Base-by-base conservation (phyloP, 441 rosid species). In the Theobroma grandiflorum region DNA sequence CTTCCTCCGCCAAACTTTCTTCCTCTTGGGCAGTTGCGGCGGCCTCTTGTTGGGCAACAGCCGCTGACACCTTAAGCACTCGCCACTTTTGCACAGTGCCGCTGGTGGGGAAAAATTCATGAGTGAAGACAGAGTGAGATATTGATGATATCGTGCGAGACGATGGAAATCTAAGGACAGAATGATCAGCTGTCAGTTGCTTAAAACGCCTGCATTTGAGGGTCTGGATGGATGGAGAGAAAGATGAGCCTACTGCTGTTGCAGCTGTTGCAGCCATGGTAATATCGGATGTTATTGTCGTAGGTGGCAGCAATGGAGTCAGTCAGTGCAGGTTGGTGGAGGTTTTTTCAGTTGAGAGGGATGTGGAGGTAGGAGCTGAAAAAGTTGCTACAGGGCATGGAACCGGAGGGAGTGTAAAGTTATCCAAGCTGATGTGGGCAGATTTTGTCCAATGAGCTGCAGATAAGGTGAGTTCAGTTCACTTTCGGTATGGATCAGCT, bases 1-100 rank as follows among this genome's bases (percentile, higher is more conserved):
- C 80, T 15, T 58, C 86, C n/a, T 71, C 84, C 65, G 43, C 84
- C 79, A 59, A 55, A 0, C 43, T 82, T 2, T 84, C 87, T 31
- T 75, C 84, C 15, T 58, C 83, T 22, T 42, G 76, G 76, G 76
- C 33, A 0, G 75, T 72, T 72, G 31, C 18, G 15, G 35, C 78
- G 2, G 85, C 85, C 82, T 92, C 95, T 33, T 86, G 93, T 66
- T 88, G 88, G 20, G 88, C 87, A 12, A 87, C 85, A 33, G 86
- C 85, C 31, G 91, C 86, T 1, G 90, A 85, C 22, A 84, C 80
- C 84, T 86, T 89, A 26, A 77, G 83, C 61, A 57, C 42, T 12
- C 85, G 85, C 89, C 90, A 59, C 50, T 79, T 84, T 37, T 57
- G 77, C 0, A 89, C 16, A 3, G 67, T 62, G 42, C 79, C 62